These are phyloP conservation scores for Aspergillus proliferans DNA, from an alignment of 2,329 filamentous ascomycete genomes.

Conservation along the genomic window DNA sequence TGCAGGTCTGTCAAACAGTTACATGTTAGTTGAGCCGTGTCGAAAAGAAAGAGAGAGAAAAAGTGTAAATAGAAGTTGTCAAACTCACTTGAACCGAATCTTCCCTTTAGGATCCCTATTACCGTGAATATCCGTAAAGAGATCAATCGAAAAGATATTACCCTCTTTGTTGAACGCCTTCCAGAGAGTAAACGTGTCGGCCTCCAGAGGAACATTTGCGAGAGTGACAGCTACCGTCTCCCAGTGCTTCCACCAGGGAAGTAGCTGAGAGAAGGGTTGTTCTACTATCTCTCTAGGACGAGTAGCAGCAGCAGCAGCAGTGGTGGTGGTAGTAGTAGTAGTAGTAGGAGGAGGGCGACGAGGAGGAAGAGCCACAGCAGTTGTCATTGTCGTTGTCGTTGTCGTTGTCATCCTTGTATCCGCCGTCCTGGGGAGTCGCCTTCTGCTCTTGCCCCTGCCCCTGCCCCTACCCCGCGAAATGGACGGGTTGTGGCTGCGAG, in stretches of 20 bases:
- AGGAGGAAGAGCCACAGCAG: neutral
- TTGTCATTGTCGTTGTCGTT: no score
- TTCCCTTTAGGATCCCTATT: slow-evolving; percentile 37
- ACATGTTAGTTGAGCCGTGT: neutral
- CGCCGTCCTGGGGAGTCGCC: no score
- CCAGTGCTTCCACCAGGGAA: slow-evolving; percentile 33
- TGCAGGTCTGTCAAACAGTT: slow-evolving; percentile 39
- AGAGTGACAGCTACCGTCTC: slow-evolving; percentile 35
- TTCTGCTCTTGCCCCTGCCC: no score
- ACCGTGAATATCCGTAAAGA: slow-evolving; percentile 44
- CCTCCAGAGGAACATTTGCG: slow-evolving; percentile 26
- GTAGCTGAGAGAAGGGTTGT: slow-evolving; percentile 5
- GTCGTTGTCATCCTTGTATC: no score
- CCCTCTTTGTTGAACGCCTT: slow-evolving; percentile 49
- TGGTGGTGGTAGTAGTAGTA: neutral
- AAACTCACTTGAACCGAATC: slow-evolving; percentile 48
- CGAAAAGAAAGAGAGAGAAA: no score
- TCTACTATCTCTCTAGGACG: neutral
- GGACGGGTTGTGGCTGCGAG: no score
- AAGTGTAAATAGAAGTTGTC: neutral
- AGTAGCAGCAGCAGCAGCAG: neutral
- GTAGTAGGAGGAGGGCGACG: neutral
- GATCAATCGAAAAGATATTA: slow-evolving; percentile 51
- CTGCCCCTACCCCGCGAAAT: no score
- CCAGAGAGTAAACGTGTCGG: slow-evolving; percentile 42